Evolutionary conservation across 2,329 filamentous ascomycete species (phyloP), one percentile per base, ranked within the genome.

Genomic region (Stagonosporopsis rhizophila): DNA sequence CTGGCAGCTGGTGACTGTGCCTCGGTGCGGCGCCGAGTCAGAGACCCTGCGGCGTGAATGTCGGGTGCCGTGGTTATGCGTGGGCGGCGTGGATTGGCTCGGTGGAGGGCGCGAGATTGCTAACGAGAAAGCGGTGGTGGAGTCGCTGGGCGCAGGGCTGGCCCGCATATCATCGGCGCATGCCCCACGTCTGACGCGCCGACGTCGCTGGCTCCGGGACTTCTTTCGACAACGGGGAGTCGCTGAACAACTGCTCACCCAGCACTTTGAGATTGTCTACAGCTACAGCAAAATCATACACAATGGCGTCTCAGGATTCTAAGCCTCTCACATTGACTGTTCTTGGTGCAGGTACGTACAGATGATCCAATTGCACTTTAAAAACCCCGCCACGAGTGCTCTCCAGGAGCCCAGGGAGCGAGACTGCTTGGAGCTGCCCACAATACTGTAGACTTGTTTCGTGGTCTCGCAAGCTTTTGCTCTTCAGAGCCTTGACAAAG

Each of bases 311-410:
- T 32, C 61, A 70, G 23, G 68, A 69, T 40, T 63, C 71, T 34
- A 70, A 74, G 44, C 75, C 75, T 65, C 83, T 92, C 62, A 94
- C 90, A 63, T 83, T 96, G 79, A 86, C 91, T 59, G 86, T 95
- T 60, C 82, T 96, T 56, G 92, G 92, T 68, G 95, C 90, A 76
- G 91, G 90, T 90, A 83, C 72, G 85, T 79, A 28, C 11, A 81
- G 71, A 82, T 78, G 3, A 46, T 45, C 53, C 39, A 11, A 12
- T 22, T 25, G 44, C 34, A 20, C 37, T 15, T 34, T 19, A 8
- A 15, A 34, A 23, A 22, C 46, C 34, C 45, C 45, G n/a, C 44
- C n/a, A 19, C 30, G 39, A 22, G 22, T 20, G 7, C 22, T 15
- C 22, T 25, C 27, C 14, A 12, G 17, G 2, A 22, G 41, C 17